Evolutionary conservation across 331 rosid genomes (phyloP), one percentile per base, ranked within the genome.

Genomic region (Telfairia occidentalis): DNA sequence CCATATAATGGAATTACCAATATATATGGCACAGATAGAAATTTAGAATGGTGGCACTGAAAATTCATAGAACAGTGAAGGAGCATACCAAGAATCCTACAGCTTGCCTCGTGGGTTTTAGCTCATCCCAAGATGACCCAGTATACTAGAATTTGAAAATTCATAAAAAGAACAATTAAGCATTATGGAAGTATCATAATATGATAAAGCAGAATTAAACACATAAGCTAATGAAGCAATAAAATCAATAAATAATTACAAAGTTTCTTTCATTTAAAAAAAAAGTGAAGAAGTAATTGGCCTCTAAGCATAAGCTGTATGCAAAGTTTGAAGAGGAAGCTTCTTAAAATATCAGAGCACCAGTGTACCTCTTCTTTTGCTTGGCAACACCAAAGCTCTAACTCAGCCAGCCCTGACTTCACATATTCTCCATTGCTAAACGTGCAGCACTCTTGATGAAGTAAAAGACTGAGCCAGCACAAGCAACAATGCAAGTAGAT

Each of bases 91-190:
- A 76, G 85, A 89, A 90, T 76, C 89, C 90, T 71, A 90, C 97
- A 72, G 97, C 96, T 85, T 92, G 97, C 83, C 80, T 83, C 13
- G 77, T 65, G 69, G 88, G 86, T 77, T 86, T 89, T 78, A 92
- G 98, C 86, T 92, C 96, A 83, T 92, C 96, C 91, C 91, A 89
- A 59, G 88, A 82, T 11, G 89, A 61, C 82, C 86, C 97, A 80
- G 78, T 80, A 60, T 77, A 90, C 98, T 92, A 90, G 77, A 87
- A 83, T 50, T 64, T 11, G 30, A 74, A 49, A 60, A 55, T 78
- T 45, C 78, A 63, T 63, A 77, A 67, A 59, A 59, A 75, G 32
- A 67, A 35, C 26, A 26, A 46, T 43, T 48, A 42, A 76, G 50
- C 48, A 9, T 48, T 18, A 48, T 28, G 59, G 74, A 34, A 46